Evolutionary conservation across 108 stramenopile genomes (phyloP), one percentile per base, ranked within the genome.

Genomic region (Schizochytrium sp.): DNA sequence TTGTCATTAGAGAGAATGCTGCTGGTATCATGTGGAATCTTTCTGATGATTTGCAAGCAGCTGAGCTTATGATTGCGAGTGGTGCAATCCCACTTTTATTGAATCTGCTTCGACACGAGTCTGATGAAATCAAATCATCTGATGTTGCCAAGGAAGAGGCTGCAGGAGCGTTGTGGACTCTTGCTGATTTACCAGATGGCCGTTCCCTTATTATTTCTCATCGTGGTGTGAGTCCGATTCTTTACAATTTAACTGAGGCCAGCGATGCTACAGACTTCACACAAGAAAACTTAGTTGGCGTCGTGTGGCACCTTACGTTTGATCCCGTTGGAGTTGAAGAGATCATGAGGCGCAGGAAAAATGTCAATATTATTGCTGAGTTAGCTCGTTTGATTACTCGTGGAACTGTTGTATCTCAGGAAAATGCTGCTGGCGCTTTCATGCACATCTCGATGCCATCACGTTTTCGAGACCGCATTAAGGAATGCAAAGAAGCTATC

Each of bases 141-240:
- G 76, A 83, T 28, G 53, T 83, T n/a, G 76, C 76, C 76, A 83
- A 83, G 76, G 76, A 83, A 53, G 76, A 83, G 76, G 47, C 76
- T 40, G 76, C 76, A 5, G 76, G 76, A n/a, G 76, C 76, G 0
- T 53, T 83, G 10, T 83, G 76, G 76, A 42, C 47, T 40, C 76
- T 83, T 7, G 76, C 76, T 8, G 76, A 83, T 2, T n/a, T 55
- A 10, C 76, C 53, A 13, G 47, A 50, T 10, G 76, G 50, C 15
- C 49, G 53, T 10, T n/a, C 47, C 15, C 50, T 55, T 47, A 83
- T 83, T 28, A 47, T 83, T 38, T 5, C 15, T n/a, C 53, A 55
- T 28, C 47, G 53, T 53, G 76, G 76, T 40, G 3, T 55, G 38
- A 28, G 28, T 55, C 50, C 76, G 50, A 83, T 83, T 42, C 50